phyloP scores from a whole-genome alignment of 1,284 basidiomycete genomes.

The Cystobasidiaceae sp. region DNA sequence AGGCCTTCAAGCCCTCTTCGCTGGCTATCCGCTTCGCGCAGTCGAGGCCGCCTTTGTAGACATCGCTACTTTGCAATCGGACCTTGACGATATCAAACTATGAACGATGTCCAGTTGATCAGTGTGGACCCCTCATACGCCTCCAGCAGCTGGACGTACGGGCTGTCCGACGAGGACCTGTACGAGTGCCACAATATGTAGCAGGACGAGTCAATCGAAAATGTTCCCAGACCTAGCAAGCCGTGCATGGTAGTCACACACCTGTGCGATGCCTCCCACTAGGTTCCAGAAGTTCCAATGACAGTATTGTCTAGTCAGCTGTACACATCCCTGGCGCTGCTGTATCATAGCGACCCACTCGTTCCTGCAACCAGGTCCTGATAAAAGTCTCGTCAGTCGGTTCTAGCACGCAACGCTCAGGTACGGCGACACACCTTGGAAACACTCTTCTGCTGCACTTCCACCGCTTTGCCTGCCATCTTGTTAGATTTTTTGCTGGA shows the following conservation, averaged over 20 bases:
- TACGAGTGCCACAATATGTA: not conserved
- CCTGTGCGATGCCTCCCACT: slow-evolving; percentile 32
- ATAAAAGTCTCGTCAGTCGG: too few species aligned
- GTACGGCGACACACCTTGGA: slow-evolving; percentile 9
- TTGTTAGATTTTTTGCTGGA: not conserved
- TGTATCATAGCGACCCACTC: not conserved
- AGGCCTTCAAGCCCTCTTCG: slow-evolving; percentile 86
- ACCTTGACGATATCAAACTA: slow-evolving; percentile 95
- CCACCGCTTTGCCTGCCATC: slow-evolving; percentile 2
- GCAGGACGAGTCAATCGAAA: slow-evolving; percentile 4
- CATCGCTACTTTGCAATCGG: slow-evolving; percentile 91
- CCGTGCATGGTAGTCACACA: not conserved
- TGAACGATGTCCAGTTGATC: not conserved
- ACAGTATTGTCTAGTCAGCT: not conserved
- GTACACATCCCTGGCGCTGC: not conserved
- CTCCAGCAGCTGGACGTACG: slow-evolving; percentile 5
- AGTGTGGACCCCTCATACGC: not conserved
- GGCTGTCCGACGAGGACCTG: slow-evolving; percentile 32
- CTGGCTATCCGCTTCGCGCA: slow-evolving; percentile 82
- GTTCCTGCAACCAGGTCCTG: slow-evolving; percentile 29
- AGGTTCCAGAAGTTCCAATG: not conserved
- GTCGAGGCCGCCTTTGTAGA: slow-evolving; percentile 79
- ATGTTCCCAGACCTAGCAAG: not conserved
- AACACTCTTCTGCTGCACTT: slow-evolving; percentile 2
- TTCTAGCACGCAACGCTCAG: not conserved